Evolutionary conservation across 768 basidiomycete genomes (phyloP), one percentile per base, ranked within the genome.

Genomic region (Austroboletus eburneus): DNA sequence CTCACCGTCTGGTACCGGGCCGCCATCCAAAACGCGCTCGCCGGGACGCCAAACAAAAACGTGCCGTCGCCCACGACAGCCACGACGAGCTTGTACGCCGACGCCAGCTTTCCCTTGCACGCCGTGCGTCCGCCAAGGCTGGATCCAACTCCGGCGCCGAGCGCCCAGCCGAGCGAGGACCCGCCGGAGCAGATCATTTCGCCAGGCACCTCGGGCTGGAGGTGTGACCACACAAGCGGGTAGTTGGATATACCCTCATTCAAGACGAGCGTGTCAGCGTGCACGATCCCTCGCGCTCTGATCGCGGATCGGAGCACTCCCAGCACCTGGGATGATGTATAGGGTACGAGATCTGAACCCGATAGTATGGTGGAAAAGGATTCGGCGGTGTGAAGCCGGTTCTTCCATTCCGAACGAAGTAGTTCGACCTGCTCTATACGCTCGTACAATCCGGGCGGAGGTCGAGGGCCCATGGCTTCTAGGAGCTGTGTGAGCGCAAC

Each of bases 1-100:
- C 75, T 48, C 46, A 85, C 85, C 20, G 85, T 81, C 25, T 80
- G 64, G 59, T 87, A 87, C 38, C 73, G 72, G 54, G 77, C 72
- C 1, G 86, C 83, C 64, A 87, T 85, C 86, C 86, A 87, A 62
- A 76, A 87, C 1, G 76, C 77, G 1, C 81, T 75, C 25, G 76
- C 72, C 0, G 85, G 86, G 0, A 82, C 78, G 0, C 80, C 74
- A 54, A 87, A 87, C 58, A 87, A 56, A 54, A 72, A 88, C 6
- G 77, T 78, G 0, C 86, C 86, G 55, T 88, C 86, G 0, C 86
- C 86, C 3, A 86, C 80, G 21, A 88, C 67, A 1, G 69, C 70
- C 1, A 77, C 72, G 8, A 81, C 69, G 34, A 87, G 59, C n/a
- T 87, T 81, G 39, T 74, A 70, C 3, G 57, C 63, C 8, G 63